Base-by-base conservation (phyloP, 2,329 filamentous ascomycete genomes). In the Aureobasidium sp. region DNA sequence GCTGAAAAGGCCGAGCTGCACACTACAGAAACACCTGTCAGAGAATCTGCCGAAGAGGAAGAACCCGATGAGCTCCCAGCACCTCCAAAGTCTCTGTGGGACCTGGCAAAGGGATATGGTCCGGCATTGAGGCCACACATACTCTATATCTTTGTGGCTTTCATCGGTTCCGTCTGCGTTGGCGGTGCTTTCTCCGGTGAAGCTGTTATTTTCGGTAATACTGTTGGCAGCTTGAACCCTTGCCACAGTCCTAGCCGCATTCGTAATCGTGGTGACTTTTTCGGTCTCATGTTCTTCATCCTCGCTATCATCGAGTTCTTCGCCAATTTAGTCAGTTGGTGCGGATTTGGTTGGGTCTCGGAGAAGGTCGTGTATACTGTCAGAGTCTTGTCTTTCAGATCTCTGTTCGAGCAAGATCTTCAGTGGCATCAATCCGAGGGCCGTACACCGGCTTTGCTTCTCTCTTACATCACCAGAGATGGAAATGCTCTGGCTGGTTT, bases 381-480 rank as follows among this genome's bases (percentile, higher is more conserved):
- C 10, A 79, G 86, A 58, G 80, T 87, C 2, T 72, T 87, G 1
- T 86, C 84, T 0, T 83, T 90, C 69, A 81, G 84, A 2, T 83
- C 86, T 0, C 73, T 90, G 1, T 81, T 89, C 55, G 78, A 84
- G 62, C 86, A 89, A 71, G 84, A 85, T 64, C 74, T 88, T 51
- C 80, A 87, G 63, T 91, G 87, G 87, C 87, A 90, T 67, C 83
- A 89, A 68, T 85, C 85, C 0, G 78, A 82, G 27, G 81, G 79
- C 5, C 81, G 86, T 29, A 85, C 80, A 1, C 85, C 88, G 0
- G 79, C 84, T 0, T 74, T 79, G 11, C 76, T 91, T 5, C 76
- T 90, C 2, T 84, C 84, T 0, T 82, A 86, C 65, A 87, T 91
- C 64, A 90, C 86, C 3, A 83, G 81, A 48, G 88, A 91, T 67